Evolutionary conservation across 2,329 filamentous ascomycete genomes (phyloP).

Genomic region (Bipolaris gigantea): DNA sequence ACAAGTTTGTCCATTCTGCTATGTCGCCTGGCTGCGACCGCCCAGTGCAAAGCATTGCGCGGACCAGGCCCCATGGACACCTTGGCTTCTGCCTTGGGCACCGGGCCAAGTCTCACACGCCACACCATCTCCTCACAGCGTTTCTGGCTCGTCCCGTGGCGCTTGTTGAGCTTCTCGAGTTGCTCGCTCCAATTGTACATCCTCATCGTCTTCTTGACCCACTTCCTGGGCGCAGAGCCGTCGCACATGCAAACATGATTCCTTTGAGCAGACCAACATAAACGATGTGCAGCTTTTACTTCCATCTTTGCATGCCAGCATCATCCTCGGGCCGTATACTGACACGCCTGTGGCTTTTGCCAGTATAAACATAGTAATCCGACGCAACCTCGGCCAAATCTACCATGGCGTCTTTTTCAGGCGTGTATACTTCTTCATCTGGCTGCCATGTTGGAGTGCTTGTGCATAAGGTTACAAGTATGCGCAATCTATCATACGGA

Average conservation of each 20-base stretch:
- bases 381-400: conserved; percentile 17
- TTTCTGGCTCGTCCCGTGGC: conserved; percentile 5
- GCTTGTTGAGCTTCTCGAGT: conserved; percentile 14
- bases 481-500: conserved; percentile 12
- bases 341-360: conserved; percentile 13
- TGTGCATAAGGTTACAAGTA: background rate
- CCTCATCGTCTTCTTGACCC: conserved; percentile 17
- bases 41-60: conserved; percentile 24
- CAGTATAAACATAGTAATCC: conserved; percentile 17
- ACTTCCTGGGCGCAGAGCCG: conserved; percentile 9
- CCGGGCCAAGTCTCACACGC: conserved; percentile 1
- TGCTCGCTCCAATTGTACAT: conserved; percentile 24
- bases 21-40: conserved; percentile 19
- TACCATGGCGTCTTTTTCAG: conserved; percentile 17
- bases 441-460: background rate
- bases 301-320: conserved; percentile 15
- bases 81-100: background rate
- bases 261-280: conserved; percentile 19
- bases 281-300: conserved; percentile 13
- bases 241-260: conserved; percentile 15
- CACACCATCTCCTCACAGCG: conserved; percentile 12
- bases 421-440: conserved; percentile 20
- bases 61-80: conserved; percentile 17
- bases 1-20: conserved; percentile 7
- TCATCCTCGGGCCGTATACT: conserved; percentile 11